Base-by-base conservation (phyloP, 768 basidiomycete species). In the Steccherinum ochraceum region DNA sequence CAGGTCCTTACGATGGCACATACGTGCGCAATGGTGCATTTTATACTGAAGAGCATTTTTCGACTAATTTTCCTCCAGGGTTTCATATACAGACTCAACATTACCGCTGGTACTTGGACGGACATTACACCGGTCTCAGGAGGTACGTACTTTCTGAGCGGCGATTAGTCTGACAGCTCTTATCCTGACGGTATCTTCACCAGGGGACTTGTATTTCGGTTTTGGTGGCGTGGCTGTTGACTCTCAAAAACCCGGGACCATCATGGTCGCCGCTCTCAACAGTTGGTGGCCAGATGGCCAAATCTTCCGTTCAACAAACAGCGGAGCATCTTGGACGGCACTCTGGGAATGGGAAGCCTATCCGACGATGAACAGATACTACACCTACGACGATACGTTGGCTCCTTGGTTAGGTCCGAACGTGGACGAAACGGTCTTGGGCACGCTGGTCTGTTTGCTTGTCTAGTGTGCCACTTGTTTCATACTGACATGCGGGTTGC, bases 211-310 rank as follows among this genome's bases (percentile, higher is more conserved):
- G 21, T 78, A 76, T 59, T 82, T 81, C 56, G 80, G 83, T 3
- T 83, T 83, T 52, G 80, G 61, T 41, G 81, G 81, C 25, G 65
- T 84, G 2, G 70, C 80, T 4, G 75, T 86, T 44, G 83, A 86
- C 56, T 55, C 75, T 11, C 79, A 81, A 55, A 73, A 68, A 46
- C 80, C 81, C 18, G 82, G 82, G 0, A 83, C 79, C 11, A 63
- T 85, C 56, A 83, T 84, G 83, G 81, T 83, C 11, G 80, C 82
- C 41, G 80, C 81, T 1, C 72, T 84, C 39, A 60, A 63, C 52
- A 46, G 51, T 19, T 62, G 64, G 65, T 79, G 73, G 74, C 82
- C 81, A 2, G 81, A 84, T 56, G 82, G 80, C 13, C 80, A 82
- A 53, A 82, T 84, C 13, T 84, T 73, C 69, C 75, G 82, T 7